Evolutionary conservation across 805 yeast species (phyloP).

Genomic region (Kregervanrija delftensis): DNA sequence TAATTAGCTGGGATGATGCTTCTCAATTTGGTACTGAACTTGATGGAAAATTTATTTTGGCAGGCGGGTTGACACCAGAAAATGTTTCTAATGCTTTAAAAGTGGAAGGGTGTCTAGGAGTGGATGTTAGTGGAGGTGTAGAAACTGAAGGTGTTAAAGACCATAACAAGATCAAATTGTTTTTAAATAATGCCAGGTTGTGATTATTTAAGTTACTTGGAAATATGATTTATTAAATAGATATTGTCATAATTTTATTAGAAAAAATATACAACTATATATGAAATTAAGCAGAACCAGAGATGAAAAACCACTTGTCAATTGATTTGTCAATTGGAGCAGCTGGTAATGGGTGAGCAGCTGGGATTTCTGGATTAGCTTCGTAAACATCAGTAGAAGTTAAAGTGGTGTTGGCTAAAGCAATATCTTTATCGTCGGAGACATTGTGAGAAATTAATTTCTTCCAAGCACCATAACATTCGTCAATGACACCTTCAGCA

Average conservation of each 20-base stretch:
- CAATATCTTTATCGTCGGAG: slow-evolving; percentile 56
- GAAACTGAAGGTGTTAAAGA: slow-evolving; percentile 78
- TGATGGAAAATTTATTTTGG: slow-evolving; percentile 50
- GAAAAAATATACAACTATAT: background rate
- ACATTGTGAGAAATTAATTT: slow-evolving; percentile 58
- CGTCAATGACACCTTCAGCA: slow-evolving; percentile 77
- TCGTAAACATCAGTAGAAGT: slow-evolving; percentile 47
- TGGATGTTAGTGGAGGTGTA: slow-evolving; percentile 94
- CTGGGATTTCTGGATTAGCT: slow-evolving; percentile 50
- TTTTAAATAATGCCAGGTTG: slow-evolving; percentile 46
- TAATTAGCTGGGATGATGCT: slow-evolving; percentile 65
- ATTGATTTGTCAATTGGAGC: slow-evolving; percentile 95
- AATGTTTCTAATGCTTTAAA: slow-evolving; percentile 54
- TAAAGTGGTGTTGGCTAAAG: slow-evolving; percentile 72
- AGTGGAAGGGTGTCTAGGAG: slow-evolving; percentile 66
- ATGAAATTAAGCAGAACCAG: slow-evolving; percentile 48
- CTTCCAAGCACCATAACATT: slow-evolving; percentile 83
- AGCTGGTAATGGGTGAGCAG: slow-evolving; percentile 65
- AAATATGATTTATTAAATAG: background rate
- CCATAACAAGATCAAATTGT: slow-evolving; percentile 47
- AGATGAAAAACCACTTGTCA: slow-evolving; percentile 98
- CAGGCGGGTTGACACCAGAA: slow-evolving; percentile 82
- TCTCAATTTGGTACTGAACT: slow-evolving; percentile 27
- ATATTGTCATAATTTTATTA: background rate
- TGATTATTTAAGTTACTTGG: background rate